Conservation (phyloP, 345 rosid species). For the Brassica nigra region DNA sequence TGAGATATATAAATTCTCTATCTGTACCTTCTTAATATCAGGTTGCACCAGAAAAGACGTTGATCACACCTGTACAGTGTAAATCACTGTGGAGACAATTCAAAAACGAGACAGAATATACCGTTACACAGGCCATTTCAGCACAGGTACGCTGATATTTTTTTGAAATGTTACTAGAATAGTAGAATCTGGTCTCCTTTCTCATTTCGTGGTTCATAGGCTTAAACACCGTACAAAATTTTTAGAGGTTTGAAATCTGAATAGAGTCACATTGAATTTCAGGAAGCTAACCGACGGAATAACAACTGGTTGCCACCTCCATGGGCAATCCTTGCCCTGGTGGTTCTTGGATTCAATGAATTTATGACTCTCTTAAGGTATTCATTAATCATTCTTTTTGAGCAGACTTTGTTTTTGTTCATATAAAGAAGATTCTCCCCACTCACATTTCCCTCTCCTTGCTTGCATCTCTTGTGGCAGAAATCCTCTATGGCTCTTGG, state of each 20-base stretch:
- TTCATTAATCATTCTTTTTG: background rate
- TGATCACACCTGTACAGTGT: conserved; percentile 97
- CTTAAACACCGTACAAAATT: background rate
- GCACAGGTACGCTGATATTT: conserved; percentile 68
- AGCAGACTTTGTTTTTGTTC: conserved; percentile 16
- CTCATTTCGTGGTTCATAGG: conserved; percentile 3
- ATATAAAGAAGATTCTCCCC: background rate
- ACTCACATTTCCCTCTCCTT: conserved; percentile 12
- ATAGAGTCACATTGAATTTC: conserved; percentile 34
- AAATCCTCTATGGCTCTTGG: conserved; percentile 78
- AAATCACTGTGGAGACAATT: conserved; percentile 98
- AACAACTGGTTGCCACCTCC: conserved; percentile 99
- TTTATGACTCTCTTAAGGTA: conserved; percentile 98
- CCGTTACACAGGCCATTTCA: conserved; percentile 94
- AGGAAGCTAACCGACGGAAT: conserved; percentile 94
- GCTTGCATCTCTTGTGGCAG: conserved; percentile 50
- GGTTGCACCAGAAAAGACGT: conserved; percentile 74
- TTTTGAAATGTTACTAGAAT: background rate
- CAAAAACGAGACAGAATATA: conserved; percentile 89
- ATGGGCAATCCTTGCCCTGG: conserved; percentile 90
- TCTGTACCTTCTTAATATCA: conserved; percentile 38
- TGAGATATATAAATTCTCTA: background rate
- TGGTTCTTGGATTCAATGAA: conserved; percentile 92
- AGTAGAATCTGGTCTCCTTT: background rate
- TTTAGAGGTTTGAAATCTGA: conserved; percentile 10